These are phyloP conservation scores for Aschersonia sp. DNA, from an alignment of 2,329 filamentous ascomycete species.

Conservation along the genomic window DNA sequence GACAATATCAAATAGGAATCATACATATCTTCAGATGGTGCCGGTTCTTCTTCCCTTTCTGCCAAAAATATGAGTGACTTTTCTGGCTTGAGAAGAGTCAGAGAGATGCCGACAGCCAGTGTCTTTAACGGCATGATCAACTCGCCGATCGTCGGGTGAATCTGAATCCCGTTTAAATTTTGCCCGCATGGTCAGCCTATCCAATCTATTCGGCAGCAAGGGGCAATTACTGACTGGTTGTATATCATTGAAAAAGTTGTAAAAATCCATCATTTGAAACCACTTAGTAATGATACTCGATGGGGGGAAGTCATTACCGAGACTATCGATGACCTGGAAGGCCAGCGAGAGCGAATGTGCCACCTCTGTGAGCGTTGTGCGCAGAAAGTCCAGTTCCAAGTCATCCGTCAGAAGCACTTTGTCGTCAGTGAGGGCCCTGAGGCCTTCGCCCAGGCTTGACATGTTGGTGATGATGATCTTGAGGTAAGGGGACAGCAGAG, in stretches of 20 bases:
- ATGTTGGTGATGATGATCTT: conserved; percentile 33
- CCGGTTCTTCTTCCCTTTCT: conserved; percentile 22
- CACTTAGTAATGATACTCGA: conserved; percentile 49
- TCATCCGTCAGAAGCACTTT: conserved; percentile 34
- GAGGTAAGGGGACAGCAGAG: conserved; percentile 33
- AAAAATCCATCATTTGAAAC: conserved; percentile 59
- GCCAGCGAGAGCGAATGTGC: conserved; percentile 60
- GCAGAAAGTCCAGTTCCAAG: conserved; percentile 43
- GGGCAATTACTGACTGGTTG: conserved; percentile 16
- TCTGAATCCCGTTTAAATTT: conserved; percentile 7
- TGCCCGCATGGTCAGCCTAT: conserved; percentile 7
- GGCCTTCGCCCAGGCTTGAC: conserved; percentile 29
- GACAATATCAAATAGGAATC: conserved; percentile 55
- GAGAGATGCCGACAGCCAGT: conserved; percentile 54
- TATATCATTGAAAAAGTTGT: conserved; percentile 55
- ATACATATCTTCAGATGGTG: conserved; percentile 20
- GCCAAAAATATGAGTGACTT: conserved; percentile 32
- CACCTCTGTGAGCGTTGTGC: conserved; percentile 52
- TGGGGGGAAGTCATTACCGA: conserved; percentile 38
- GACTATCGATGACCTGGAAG: conserved; percentile 55
- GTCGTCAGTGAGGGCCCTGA: conserved; percentile 38
- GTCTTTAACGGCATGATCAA: conserved; percentile 53
- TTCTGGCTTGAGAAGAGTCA: conserved; percentile 55
- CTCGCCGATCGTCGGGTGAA: conserved; percentile 27
- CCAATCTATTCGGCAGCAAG: neutral